phyloP scores from a whole-genome alignment of 305 asterid species.

The Fraxinus dipetala region DNA sequence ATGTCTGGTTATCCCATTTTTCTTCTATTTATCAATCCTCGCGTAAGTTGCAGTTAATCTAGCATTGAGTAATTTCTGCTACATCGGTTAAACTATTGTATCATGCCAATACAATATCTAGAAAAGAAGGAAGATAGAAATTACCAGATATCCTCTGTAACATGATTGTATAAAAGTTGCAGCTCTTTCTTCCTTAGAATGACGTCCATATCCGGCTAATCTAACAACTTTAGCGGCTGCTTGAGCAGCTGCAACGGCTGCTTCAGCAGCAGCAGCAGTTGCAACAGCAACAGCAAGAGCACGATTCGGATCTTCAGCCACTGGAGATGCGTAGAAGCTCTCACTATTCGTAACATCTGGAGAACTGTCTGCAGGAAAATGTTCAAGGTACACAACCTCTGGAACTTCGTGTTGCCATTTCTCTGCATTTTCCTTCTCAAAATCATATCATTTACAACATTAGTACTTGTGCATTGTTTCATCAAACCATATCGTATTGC shows the following conservation, averaged over 20 bases:
- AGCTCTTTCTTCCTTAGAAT: conserved; percentile 68
- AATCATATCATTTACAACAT: not conserved
- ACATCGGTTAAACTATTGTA: not conserved
- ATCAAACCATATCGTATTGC: not conserved
- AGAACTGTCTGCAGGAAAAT: conserved; percentile 77
- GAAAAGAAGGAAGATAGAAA: not conserved
- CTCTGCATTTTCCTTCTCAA: conserved; percentile 56
- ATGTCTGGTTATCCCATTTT: not conserved
- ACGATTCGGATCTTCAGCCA: conserved; percentile 35
- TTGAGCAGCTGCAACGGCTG: conserved; percentile 57
- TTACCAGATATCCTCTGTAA: conserved; percentile 90
- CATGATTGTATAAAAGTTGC: conserved; percentile 78
- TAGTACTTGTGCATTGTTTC: not conserved
- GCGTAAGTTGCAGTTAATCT: not conserved
- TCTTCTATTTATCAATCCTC: not conserved
- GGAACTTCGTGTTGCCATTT: conserved; percentile 75
- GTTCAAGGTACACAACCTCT: conserved; percentile 80
- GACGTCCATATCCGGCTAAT: conserved; percentile 59
- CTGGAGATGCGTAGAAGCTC: conserved; percentile 44
- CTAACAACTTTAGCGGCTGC: conserved; percentile 60
- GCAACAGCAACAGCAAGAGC: conserved; percentile 53
- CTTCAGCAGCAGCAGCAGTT: conserved; percentile 62
- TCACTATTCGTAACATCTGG: conserved; percentile 58
- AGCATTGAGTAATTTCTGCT: not conserved
- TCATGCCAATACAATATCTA: not conserved